Evolutionary conservation across 352 stramenopile genomes (phyloP), one percentile per base, ranked within the genome.

Genomic region (Pythium dissotocum): DNA sequence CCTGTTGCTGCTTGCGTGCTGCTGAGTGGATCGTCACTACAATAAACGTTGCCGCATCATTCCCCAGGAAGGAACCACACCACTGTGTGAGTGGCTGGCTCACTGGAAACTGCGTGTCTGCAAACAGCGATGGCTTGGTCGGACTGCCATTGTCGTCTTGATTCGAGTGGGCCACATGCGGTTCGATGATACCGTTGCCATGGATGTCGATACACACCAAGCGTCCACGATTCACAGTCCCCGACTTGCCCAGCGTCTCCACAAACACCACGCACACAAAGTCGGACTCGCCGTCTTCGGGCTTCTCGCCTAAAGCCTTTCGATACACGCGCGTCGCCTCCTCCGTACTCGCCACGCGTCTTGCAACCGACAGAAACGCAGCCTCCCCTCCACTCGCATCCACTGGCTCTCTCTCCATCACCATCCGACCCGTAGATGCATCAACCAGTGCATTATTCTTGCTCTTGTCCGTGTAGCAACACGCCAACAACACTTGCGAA

Each of bases 41-140:
- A 8, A 91, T 38, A 51, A 80, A 92, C 0, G 84, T 89, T 1
- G 70, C 36, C 32, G 73, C 78, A 5, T 68, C 61, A 61, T 83
- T 80, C 4, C 83, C 82, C 35, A 93, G 49, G 26, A 80, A 87
- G 12, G 24, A 12, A 12, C 84, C 79, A 58, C 87, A 89, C 26
- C 55, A 71, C n/a, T 67, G 38, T 57, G 69, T 88, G 26, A 90
- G 55, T 10, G 44, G 38, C 9, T 67, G 48, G 38, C 87, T 68
- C n/a, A 89, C 67, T 5, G 76, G 71, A 44, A 90, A 86, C 49
- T 88, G 80, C 3, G 84, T 85, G 44, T 92, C 82, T n/a, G 75
- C 68, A 58, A 89, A 89, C 52, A 77, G 36, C 30, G 57, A 28
- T 10, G 63, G 26, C 14, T 42, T 67, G 14, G 1, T 30, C 7